Conservation (phyloP, 2,329 filamentous ascomycete genomes). For the Diaporthe ilicicola region DNA sequence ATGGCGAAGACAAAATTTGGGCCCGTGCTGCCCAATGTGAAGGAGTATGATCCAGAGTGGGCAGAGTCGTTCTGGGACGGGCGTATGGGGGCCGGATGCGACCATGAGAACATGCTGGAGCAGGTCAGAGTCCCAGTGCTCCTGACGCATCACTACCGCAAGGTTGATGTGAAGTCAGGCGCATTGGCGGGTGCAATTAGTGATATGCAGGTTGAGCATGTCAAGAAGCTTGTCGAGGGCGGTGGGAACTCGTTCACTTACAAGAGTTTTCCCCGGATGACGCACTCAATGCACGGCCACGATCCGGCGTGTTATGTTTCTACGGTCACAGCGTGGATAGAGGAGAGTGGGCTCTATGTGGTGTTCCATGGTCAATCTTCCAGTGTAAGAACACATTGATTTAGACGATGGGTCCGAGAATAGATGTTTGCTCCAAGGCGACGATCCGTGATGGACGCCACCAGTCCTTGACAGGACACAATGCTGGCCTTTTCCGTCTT, state of each 20-base stretch:
- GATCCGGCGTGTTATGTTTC: conserved; percentile 33
- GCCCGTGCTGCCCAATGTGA: conserved; percentile 26
- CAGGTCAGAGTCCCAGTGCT: conserved; percentile 34
- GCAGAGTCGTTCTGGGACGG: conserved; percentile 30
- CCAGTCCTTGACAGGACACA: too few relatives aligned
- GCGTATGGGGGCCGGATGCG: conserved; percentile 25
- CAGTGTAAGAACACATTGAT: too few relatives aligned
- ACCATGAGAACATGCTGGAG: conserved; percentile 35
- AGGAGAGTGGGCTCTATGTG: conserved; percentile 23
- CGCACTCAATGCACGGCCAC: conserved; percentile 33
- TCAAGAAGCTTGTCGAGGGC: conserved; percentile 29
- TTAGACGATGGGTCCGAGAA: too few relatives aligned
- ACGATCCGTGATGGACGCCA: too few relatives aligned
- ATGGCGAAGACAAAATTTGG: conserved; percentile 28
- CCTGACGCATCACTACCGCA: conserved; percentile 34
- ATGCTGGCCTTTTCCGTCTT: too few relatives aligned
- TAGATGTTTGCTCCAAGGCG: too few relatives aligned
- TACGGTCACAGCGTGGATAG: conserved; percentile 31
- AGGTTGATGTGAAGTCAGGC: conserved; percentile 23
- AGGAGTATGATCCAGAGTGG: conserved; percentile 35
- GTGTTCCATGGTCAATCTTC: too few relatives aligned
- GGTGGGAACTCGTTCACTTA: conserved; percentile 31
- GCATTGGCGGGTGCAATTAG: conserved; percentile 29
- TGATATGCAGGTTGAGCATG: conserved; percentile 30
- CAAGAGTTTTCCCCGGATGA: conserved; percentile 29